Conservation (phyloP, 306 rosid species). For the Dalbergia cultrata region DNA sequence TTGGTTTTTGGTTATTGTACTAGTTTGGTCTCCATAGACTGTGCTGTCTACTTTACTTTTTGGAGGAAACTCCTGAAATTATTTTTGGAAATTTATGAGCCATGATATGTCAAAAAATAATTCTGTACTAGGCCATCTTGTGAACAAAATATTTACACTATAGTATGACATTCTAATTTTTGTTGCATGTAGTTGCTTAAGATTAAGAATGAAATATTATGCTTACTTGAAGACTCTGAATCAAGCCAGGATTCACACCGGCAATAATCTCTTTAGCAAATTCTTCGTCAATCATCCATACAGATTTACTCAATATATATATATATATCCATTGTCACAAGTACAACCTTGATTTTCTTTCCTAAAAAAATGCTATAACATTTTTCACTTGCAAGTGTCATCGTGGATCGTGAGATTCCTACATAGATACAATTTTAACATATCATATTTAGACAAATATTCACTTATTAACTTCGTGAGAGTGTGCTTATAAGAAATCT, state of each 20-base stretch:
- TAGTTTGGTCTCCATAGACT: slow-evolving; percentile 64
- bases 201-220: background rate
- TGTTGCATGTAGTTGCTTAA: background rate
- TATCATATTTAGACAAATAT: background rate
- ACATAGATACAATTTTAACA: too few species aligned
- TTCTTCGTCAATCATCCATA: slow-evolving; percentile 80
- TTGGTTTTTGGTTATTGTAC: slow-evolving; percentile 57
- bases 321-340: too few species aligned
- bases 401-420: too few species aligned
- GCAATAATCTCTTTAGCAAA: slow-evolving; percentile 74
- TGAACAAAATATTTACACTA: background rate
- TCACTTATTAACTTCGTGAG: too few species aligned
- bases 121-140: background rate
- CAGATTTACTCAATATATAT: slow-evolving; percentile 51
- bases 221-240: slow-evolving; percentile 49
- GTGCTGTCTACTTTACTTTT: slow-evolving; percentile 61
- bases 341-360: too few species aligned
- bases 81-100: background rate
- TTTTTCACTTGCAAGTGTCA: too few species aligned
- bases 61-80: slow-evolving; percentile 73
- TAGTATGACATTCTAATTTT: background rate
- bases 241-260: slow-evolving; percentile 62
- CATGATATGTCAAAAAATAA: background rate
- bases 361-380: too few species aligned
- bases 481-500: too few species aligned